Evolutionary conservation across 169 alveolate genomes (phyloP), one percentile per base, ranked within the genome.

Genomic region (Plasmodium adleri): DNA sequence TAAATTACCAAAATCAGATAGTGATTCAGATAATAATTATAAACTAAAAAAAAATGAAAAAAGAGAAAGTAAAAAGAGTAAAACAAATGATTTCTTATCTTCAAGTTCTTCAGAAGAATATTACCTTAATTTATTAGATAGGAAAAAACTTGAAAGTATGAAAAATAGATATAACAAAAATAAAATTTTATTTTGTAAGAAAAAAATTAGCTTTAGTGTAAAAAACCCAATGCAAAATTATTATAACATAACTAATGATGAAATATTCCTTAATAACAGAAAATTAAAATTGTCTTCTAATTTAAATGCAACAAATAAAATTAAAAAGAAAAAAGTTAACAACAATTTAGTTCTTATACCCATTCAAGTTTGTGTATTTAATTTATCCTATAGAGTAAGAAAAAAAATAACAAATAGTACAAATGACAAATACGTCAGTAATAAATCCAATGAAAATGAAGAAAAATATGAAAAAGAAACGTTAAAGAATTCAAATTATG

Each of bases 311-410:
- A 63, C 67, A 62, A 76, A 76, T 49, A 76, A 22, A 28, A 58
- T 39, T 64, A 76, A 66, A 50, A 76, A 60, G 60, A 45, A 59
- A 74, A 76, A 76, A 76, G 28, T 52, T 50, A 76, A 76, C 49
- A 76, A 76, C 43, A 66, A 76, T 76, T 76, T 76, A 59, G 89
- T 76, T 64, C 89, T 76, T 24, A 66, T 49, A 10, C 89, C 89
- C 64, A 66, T 76, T 76, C 89, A 76, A 76, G 78, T 76, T 13
- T 76, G 89, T 54, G 49, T 76, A 76, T 76, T 76, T 63, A 76
- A 76, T 49, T 76, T 76, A 24, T 76, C 89, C 3, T 76, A 76
- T 50, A 76, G 89, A 64, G 76, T 76, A 49, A 76, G 63, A 76
- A 76, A 66, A 56, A 50, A 47, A 22, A 39, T 39, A 39, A 68